Evolutionary conservation across 192 early-diverging fungal species (phyloP).

Genomic region (Backusella westeae): DNA sequence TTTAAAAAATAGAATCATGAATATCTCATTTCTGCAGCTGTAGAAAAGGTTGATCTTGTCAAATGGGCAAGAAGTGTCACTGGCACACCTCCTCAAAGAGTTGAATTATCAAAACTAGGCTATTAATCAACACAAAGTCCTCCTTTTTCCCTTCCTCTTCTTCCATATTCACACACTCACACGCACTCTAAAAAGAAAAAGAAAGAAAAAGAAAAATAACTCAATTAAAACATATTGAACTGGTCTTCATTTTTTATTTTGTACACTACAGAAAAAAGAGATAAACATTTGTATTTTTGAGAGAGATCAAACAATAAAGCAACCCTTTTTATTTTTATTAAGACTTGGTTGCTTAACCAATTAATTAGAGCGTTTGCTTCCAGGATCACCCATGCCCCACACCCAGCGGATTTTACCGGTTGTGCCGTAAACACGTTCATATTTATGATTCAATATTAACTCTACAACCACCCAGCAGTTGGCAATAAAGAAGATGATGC

Average conservation of each 20-base stretch:
- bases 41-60: constrained; percentile 64
- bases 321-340: background rate
- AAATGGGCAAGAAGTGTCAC: constrained; percentile 46
- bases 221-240: background rate
- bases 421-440: constrained; percentile 48
- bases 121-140: background rate
- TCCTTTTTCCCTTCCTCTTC: background rate
- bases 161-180: background rate
- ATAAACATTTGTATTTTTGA: background rate
- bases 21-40: constrained; percentile 48
- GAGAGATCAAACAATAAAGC: background rate
- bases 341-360: background rate
- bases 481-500: constrained; percentile 64
- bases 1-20: constrained; percentile 46
- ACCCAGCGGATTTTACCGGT: constrained; percentile 46
- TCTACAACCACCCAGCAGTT: constrained; percentile 75
- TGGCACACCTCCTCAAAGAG: constrained; percentile 1
- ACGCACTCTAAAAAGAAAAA: background rate
- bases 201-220: background rate
- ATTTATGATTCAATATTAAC: constrained; percentile 44
- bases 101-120: background rate
- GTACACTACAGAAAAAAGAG: background rate
- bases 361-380: constrained; percentile 4
- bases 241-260: background rate
- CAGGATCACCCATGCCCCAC: constrained; percentile 43